Percentiles rank a stretch among this genome's conserved stretches.
Conservation (phyloP, 768 basidiomycete genomes). For the Tylopilus intermedius region DNA sequence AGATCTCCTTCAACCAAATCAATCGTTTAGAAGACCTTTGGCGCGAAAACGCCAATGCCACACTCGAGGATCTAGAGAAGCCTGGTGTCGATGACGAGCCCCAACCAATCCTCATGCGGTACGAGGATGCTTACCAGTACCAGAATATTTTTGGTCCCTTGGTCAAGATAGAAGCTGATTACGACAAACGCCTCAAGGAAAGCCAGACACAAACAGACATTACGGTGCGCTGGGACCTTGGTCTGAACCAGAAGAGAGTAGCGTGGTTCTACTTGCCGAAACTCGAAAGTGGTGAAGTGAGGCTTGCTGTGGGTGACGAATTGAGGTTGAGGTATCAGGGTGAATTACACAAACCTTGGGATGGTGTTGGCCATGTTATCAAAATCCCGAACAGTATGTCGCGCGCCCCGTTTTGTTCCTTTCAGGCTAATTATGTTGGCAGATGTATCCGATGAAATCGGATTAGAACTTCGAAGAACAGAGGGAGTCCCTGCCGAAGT, state of each 20-base stretch:
- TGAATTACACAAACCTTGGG: constrained; percentile 90
- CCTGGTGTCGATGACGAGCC: constrained; percentile 98
- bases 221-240: constrained; percentile 93
- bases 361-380: constrained; percentile 96
- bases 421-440: constrained; percentile 9
- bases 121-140: constrained; percentile 99
- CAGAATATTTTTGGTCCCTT: constrained; percentile 99
- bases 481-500: constrained; percentile 93
- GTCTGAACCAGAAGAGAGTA: constrained; percentile 97
- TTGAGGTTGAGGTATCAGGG: constrained; percentile 84
- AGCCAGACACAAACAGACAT: constrained; percentile 98
- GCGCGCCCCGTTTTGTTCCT: neutral
- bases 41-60: constrained; percentile 94
- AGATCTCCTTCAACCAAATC: constrained; percentile 95
- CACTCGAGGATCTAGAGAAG: constrained; percentile 93
- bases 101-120: constrained; percentile 81
- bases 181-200: constrained; percentile 96
- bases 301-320: constrained; percentile 95
- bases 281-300: constrained; percentile 95
- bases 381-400: constrained; percentile 96
- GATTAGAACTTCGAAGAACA: constrained; percentile 80
- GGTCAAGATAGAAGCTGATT: constrained; percentile 99
- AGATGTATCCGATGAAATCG: constrained; percentile 99
- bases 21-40: constrained; percentile 96
- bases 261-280: constrained; percentile 97